Base-by-base conservation (phyloP, 345 rosid species). In the Sisymbrium altissimum region DNA sequence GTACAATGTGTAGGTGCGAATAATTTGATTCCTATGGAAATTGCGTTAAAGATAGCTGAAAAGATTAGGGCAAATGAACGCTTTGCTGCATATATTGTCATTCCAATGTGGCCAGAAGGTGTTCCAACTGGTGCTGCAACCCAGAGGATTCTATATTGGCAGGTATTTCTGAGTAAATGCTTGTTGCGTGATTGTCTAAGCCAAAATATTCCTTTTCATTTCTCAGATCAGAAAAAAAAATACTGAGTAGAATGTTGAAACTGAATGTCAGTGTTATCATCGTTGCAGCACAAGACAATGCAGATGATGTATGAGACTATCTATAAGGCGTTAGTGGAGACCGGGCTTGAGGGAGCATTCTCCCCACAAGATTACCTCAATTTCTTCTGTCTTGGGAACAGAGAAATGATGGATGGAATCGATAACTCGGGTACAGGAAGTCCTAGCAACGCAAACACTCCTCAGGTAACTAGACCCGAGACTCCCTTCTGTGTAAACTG, bases 21-120 rank as follows among this genome's bases (percentile, higher is more conserved):
- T 81, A 92, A 93, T 78, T 72, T 93, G 66, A 88, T 93, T 77
- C 98, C 98, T 29, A 86, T 88, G 84, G 98, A 93, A 81, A 87
- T 93, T 33, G 95, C 98, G 39, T 87, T 90, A 29, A 93, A 93
- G 81, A 87, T 93, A 77, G 98, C 93, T 48, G 82, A 75, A 73
- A 93, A 90, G 83, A 93, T 93, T 73, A 85, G 86, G 82, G 87
- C 92, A 58, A 83, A 83, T 11, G 90, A 93, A 78, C 86, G 93
- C 15, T 93, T 93, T 81, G 80, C 91, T 73, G 98, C 87, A 0
- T 93, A 93, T 76, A 86, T 93, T 78, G 88, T 93, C 32, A 85
- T 93, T 74, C 98, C 98, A 40, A 90, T 93, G 98, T 90, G 97
- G 97, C 97, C 98, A 19, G 97, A 93, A 83, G 98, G 98, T 62